Conservation (phyloP, 768 basidiomycete species). For the Holtermanniella nyarrowii region DNA sequence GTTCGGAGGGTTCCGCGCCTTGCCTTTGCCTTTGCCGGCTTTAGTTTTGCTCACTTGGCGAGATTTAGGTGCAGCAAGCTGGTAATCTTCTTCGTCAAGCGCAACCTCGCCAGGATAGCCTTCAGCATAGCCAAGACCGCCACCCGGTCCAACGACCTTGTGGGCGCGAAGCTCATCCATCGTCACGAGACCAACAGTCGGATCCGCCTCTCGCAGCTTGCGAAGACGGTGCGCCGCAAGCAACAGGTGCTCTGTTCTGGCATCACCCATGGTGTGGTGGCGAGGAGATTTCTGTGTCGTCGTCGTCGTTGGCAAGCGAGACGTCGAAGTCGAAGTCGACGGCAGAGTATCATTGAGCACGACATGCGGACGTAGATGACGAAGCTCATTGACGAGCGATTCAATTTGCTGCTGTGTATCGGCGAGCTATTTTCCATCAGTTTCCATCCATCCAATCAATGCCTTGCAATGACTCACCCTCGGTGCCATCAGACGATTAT, state of each 20-base stretch:
- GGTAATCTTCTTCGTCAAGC: conserved; percentile 15
- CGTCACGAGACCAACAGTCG: conserved; percentile 20
- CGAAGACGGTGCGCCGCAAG: conserved; percentile 29
- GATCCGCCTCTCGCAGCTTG: conserved; percentile 13
- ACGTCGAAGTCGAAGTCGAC: background rate
- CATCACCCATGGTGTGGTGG: conserved; percentile 29
- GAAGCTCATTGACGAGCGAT: conserved; percentile 29
- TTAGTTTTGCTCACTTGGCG: conserved; percentile 10
- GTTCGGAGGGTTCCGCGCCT: conserved; percentile 7
- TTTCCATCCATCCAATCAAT: background rate
- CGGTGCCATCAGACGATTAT: conserved; percentile 34
- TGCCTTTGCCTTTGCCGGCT: conserved; percentile 11
- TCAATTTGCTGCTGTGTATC: conserved; percentile 36
- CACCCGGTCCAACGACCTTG: conserved; percentile 32
- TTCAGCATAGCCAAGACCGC: conserved; percentile 33
- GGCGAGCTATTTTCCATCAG: conserved; percentile 18
- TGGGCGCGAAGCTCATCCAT: conserved; percentile 24
- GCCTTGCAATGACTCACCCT: conserved; percentile 13
- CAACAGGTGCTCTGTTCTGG: conserved; percentile 30
- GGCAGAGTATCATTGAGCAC: conserved; percentile 5
- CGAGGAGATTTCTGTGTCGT: conserved; percentile 3
- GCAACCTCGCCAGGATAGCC: conserved; percentile 23
- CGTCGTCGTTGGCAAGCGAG: conserved; percentile 20
- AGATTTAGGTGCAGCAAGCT: conserved; percentile 8
- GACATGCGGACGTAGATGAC: conserved; percentile 28